A percentile compares a stretch with the other conserved stretches of the same genome.
Conservation (phyloP, 331 rosid genomes). For the Rhamnella rubrinervis region DNA sequence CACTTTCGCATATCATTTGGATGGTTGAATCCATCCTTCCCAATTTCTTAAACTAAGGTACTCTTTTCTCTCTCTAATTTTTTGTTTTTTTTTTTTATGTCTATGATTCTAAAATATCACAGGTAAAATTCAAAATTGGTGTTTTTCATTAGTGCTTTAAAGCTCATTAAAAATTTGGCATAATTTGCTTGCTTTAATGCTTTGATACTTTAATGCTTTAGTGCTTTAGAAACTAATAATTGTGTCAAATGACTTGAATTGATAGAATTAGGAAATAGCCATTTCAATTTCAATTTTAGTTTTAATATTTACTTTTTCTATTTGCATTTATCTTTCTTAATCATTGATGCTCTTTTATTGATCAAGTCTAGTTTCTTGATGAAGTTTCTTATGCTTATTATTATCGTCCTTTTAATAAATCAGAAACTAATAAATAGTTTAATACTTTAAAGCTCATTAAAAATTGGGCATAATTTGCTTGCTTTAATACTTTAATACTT, state of each 20-base stretch:
- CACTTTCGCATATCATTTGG: slow-evolving; percentile 82
- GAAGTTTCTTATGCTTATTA: background rate
- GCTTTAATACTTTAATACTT: no score
- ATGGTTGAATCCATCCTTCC: slow-evolving; percentile 94
- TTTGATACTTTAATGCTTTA: no score
- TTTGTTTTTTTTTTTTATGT: background rate
- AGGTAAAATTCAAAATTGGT: slow-evolving; percentile 39
- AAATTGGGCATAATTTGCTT: no score
- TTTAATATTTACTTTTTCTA: background rate
- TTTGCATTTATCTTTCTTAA: background rate
- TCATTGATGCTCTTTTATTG: background rate
- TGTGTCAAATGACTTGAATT: no score
- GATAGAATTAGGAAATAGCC: background rate
- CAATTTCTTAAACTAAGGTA: slow-evolving; percentile 46
- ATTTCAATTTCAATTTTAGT: no score
- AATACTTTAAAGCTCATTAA: no score
- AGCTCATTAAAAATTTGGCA: no score
- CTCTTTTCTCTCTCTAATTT: slow-evolving; percentile 23
- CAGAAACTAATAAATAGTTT: background rate
- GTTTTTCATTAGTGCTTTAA: no score
- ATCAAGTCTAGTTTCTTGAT: background rate
- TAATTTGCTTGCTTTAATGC: no score
- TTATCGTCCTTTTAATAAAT: background rate
- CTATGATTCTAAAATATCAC: slow-evolving; percentile 1
- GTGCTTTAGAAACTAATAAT: no score